phyloP scores from a whole-genome alignment of 2,329 filamentous ascomycete species.

The Claviceps maximensis region DNA sequence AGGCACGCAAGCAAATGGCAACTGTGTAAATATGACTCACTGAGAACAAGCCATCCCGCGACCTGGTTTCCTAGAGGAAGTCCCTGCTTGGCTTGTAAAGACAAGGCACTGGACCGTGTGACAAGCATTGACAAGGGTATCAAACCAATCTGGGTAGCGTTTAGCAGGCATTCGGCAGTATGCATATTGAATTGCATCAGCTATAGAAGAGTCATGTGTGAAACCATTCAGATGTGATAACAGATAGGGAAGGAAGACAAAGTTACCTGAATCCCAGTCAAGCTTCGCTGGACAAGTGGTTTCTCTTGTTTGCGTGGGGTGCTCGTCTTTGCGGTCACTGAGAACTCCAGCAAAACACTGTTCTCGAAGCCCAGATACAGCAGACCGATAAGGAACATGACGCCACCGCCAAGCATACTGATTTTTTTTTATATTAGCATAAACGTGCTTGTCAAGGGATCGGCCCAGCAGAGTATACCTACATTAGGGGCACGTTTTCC shows the following conservation, averaged over 20 bases:
- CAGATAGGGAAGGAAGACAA: background rate
- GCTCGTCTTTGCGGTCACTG: conserved; percentile 11
- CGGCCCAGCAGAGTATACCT: conserved; percentile 18
- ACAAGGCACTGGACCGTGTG: conserved; percentile 73
- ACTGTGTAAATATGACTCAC: conserved; percentile 29
- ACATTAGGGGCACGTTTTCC: conserved; percentile 67
- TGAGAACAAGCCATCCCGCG: conserved; percentile 68
- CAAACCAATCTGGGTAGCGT: conserved; percentile 48
- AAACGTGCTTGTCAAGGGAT: background rate
- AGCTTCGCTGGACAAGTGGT: conserved; percentile 35
- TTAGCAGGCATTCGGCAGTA: background rate
- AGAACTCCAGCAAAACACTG: conserved; percentile 29
- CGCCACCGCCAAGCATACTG: conserved; percentile 50
- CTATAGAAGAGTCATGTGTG: conserved; percentile 5
- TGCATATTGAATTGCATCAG: background rate
- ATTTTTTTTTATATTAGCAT: conserved; percentile 8
- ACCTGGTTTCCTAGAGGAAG: conserved; percentile 79
- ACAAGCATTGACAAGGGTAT: conserved; percentile 71
- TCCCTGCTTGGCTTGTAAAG: conserved; percentile 72
- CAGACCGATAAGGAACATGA: conserved; percentile 67
- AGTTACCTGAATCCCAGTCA: conserved; percentile 54
- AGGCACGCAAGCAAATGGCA: background rate
- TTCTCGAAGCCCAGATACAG: conserved; percentile 74
- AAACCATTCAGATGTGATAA: background rate
- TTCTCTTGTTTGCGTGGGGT: conserved; percentile 18